phyloP scores from a whole-genome alignment of 73 alveolate genomes.

The Paramecium octaurelia region DNA sequence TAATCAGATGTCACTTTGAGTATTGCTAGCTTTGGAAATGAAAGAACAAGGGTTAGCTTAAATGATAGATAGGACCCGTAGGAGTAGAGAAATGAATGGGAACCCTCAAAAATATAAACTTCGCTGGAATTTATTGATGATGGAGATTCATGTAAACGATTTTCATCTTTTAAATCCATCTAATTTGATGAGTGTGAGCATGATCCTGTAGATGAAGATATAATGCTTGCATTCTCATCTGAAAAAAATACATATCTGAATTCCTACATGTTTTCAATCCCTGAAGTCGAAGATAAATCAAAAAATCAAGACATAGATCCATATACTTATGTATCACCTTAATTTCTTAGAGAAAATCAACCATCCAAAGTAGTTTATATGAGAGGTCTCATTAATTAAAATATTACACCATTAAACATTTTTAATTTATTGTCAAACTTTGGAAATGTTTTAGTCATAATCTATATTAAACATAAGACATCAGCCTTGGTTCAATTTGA shows the following conservation, averaged over 20 bases:
- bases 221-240: not conserved
- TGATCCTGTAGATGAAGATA: slow-evolving; percentile 8
- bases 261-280: not conserved
- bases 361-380: slow-evolving; percentile 57
- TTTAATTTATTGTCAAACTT: slow-evolving; percentile 53
- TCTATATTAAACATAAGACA: slow-evolving; percentile 46
- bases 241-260: not conserved
- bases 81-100: not conserved
- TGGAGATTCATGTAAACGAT: not conserved
- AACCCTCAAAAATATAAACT: not conserved
- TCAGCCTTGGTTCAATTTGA: slow-evolving; percentile 45
- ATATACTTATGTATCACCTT: slow-evolving; percentile 50
- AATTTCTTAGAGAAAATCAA: slow-evolving; percentile 45
- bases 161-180: not conserved
- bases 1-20: not conserved
- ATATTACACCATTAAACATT: slow-evolving; percentile 36
- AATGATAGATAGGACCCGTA: not conserved
- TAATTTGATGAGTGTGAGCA: slow-evolving; percentile 41
- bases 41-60: not conserved
- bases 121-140: slow-evolving; percentile 5
- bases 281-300: slow-evolving; percentile 38
- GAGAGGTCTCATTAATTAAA: slow-evolving; percentile 42
- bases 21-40: not conserved
- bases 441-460: slow-evolving; percentile 51
- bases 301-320: slow-evolving; percentile 51